Percentiles rank a stretch among this genome's conserved stretches.
phyloP scores from a whole-genome alignment of 352 stramenopile species.

The Phytophthora sansomeana region DNA sequence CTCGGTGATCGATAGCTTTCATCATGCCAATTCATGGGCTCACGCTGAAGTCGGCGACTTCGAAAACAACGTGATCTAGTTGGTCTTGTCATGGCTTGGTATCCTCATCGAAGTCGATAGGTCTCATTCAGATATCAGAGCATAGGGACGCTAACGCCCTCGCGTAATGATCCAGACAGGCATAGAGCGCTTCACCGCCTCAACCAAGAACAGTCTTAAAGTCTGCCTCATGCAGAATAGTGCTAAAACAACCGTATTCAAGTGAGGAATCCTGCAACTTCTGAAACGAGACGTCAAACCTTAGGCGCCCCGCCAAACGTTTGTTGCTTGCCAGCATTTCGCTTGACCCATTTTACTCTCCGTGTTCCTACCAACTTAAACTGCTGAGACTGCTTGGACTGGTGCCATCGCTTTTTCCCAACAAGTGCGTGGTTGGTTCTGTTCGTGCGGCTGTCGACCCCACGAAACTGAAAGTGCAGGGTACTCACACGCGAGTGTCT shows the following conservation, averaged over 20 bases:
- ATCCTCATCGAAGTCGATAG: background rate
- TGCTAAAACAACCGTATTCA: background rate
- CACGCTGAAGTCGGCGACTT: too few species aligned
- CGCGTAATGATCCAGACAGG: background rate
- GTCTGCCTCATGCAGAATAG: background rate
- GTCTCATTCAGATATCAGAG: conserved; percentile 13
- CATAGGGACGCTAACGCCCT: conserved; percentile 5
- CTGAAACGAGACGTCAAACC: conserved; percentile 9
- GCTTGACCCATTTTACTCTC: conserved; percentile 31
- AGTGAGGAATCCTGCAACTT: conserved; percentile 1
- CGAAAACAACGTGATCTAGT: background rate
- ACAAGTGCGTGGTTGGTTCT: conserved; percentile 8
- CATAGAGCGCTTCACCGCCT: conserved; percentile 5
- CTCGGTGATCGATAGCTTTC: too few species aligned
- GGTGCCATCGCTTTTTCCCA: conserved; percentile 6
- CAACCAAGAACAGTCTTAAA: background rate
- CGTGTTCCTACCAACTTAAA: conserved; percentile 7
- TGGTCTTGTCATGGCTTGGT: background rate
- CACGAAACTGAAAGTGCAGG: conserved; percentile 31
- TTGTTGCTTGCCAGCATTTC: conserved; percentile 2
- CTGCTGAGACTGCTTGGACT: conserved; percentile 13
- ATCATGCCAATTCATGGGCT: too few species aligned
- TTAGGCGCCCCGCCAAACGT: background rate
- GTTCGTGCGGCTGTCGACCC: conserved; percentile 15
- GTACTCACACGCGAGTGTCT: conserved; percentile 19